Evolutionary conservation across 2,329 filamentous ascomycete genomes (phyloP), one percentile per base, ranked within the genome.

Genomic region (Trichophyton mentagrophytes): DNA sequence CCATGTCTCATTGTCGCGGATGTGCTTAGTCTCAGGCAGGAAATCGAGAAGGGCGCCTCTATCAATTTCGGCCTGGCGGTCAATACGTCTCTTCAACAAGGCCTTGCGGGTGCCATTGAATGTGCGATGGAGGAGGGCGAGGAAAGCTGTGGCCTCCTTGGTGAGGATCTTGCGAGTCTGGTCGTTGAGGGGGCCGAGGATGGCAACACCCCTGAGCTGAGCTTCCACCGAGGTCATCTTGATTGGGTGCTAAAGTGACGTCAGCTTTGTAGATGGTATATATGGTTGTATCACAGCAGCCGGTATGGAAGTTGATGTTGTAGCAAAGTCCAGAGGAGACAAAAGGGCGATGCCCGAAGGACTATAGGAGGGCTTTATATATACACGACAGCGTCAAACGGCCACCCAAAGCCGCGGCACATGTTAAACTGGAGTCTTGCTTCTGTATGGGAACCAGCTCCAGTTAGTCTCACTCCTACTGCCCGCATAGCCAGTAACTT

Each of bases 1-100:
- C 93, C 93, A 99, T 68, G 90, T 85, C 73, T 88, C 84, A 76
- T 96, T 89, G 69, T 97, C 91, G 69, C 93, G 90, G 74, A 99
- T 91, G 78, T 93, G 87, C 78, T 85, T 91, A 63, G 93, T 97
- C 82, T 97, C 90, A 62, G 91, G 89, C 60, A 97, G 83, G 80
- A 99, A 97, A 77, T 97, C 91, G 64, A 90, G 90, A 51, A 96
- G 81, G 60, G 84, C 77, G 67, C 93, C 93, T 73, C 87, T 87
- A 79, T 97, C 92, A 65, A 97, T 85, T 82, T 96, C 91, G 67
- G 88, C 87, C 79, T 97, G 93, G 71, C 92, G 88, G 67, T 86
- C 79, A 69, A 87, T 83, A 69, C 93, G 89, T 70, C 90, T 86
- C 78, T 96, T 87, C 60, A 99, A 84, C 49, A 99, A 85, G 57